Base-by-base conservation (phyloP, 2,329 filamentous ascomycete species). In the Colletotrichum acutatum region DNA sequence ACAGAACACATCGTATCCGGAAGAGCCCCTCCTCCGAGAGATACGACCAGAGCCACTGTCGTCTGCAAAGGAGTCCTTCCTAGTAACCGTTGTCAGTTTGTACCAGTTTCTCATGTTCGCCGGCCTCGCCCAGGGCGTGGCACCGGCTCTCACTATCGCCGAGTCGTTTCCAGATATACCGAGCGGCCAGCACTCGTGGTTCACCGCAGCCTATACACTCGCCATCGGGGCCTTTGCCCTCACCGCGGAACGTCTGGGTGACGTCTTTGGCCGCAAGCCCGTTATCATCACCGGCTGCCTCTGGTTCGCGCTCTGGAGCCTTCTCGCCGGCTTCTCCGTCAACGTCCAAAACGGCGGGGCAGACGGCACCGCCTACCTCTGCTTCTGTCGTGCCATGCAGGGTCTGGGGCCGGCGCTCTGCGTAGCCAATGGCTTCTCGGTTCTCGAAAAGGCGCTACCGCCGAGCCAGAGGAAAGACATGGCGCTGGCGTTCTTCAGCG, bases 221-320 rank as follows among this genome's bases (percentile, higher is more conserved):
- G 89, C 84, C 6, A 82, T 84, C 6, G 89, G 89, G 12, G 87
- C 89, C 0, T 91, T 91, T 75, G 87, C 91, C 37, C 82, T 92
- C 3, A 81, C 89, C 2, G 86, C 86, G 2, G 89, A 89, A 3
- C 85, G 90, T 0, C 78, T 92, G 4, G 90, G 90, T 2, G 88
- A 90, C 54, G 79, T 88, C 0, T 90, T 88, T 71, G 90, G 90
- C 0, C 86, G 91, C 78, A 89, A 89, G 77, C 83, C 79, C 5
- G 79, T 90, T 46, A 86, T 92, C 46, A 76, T 91, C 8, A 76
- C 83, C 1, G 90, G 90, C 2, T 86, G 88, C 34, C 67, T 82
- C 19, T 91, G 89, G 88, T 88, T 89, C 52, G 82, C 86, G 0
- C 53, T 87, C 5, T 91, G 88, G 85, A 86, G 86, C 1, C 77